These are phyloP conservation scores for Penicillium daleae DNA, from an alignment of 495 filamentous ascomycete species.

Conservation along the genomic window DNA sequence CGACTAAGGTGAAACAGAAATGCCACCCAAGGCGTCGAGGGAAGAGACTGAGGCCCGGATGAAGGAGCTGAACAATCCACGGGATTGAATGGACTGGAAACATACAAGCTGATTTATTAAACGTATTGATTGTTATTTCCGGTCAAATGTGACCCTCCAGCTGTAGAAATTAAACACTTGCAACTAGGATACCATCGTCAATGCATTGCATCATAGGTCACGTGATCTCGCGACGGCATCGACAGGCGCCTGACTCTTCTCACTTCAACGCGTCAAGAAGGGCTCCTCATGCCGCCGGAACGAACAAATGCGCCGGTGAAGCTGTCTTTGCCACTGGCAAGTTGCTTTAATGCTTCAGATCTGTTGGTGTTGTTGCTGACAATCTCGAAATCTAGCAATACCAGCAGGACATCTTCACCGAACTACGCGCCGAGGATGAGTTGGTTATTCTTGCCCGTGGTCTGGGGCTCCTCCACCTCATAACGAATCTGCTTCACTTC, in stretches of 20 bases:
- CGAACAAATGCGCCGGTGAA: constrained; percentile 73
- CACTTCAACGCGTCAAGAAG: constrained; percentile 34
- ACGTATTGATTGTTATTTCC: background rate
- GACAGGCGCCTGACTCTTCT: background rate
- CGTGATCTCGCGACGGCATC: constrained; percentile 38
- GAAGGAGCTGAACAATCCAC: constrained; percentile 65
- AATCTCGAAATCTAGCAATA: constrained; percentile 57
- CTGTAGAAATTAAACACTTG: background rate
- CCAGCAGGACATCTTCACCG: constrained; percentile 90
- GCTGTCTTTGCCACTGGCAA: constrained; percentile 87
- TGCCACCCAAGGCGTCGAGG: constrained; percentile 62
- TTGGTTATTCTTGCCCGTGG: constrained; percentile 89
- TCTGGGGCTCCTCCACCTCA: constrained; percentile 83
- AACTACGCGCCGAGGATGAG: constrained; percentile 89
- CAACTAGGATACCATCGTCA: background rate
- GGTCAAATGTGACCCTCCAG: background rate
- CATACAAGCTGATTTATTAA: background rate
- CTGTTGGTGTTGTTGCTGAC: constrained; percentile 16
- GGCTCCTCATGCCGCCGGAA: constrained; percentile 59
- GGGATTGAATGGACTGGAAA: background rate
- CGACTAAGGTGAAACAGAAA: constrained; percentile 38
- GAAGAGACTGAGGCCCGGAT: constrained; percentile 68
- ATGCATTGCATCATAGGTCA: constrained; percentile 39
- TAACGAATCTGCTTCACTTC: constrained; percentile 93
- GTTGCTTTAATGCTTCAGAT: constrained; percentile 29